A percentile compares a stretch with the other conserved stretches of the same genome.
Evolutionary conservation across 2,329 filamentous ascomycete species (phyloP).

Genomic region (Xylaria sp.): DNA sequence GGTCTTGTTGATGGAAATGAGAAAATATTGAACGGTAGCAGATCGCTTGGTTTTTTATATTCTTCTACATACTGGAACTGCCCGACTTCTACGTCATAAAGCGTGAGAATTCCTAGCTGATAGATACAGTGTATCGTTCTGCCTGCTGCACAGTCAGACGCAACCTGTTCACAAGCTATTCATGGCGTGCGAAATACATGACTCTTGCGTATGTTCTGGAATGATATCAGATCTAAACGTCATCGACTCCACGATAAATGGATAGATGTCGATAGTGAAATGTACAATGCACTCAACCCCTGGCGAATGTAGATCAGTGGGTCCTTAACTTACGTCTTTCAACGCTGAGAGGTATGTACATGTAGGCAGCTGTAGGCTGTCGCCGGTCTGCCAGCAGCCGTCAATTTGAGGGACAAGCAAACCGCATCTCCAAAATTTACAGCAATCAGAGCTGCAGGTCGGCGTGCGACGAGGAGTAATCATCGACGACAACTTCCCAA

Average conservation of each 20-base stretch:
- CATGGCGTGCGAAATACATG: conserved; percentile 15
- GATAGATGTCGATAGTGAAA: conserved; percentile 3
- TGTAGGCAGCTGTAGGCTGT: neutral
- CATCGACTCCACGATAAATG: conserved; percentile 32
- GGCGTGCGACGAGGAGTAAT: conserved; percentile 18
- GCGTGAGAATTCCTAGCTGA: neutral
- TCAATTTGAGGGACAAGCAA: neutral
- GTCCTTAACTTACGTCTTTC: neutral
- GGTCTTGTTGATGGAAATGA: conserved; percentile 2
- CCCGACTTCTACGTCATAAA: conserved; percentile 39
- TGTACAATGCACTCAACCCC: neutral
- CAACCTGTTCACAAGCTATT: conserved; percentile 1
- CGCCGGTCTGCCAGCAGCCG: conserved; percentile 14
- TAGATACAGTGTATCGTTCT: conserved; percentile 14
- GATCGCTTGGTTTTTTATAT: neutral
- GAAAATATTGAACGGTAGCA: neutral
- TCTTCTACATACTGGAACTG: neutral
- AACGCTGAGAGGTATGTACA: too few species aligned
- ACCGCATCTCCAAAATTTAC: conserved; percentile 41
- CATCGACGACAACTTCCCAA: conserved; percentile 25
- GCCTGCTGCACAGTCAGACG: neutral
- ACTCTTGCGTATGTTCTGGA: neutral
- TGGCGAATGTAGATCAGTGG: conserved; percentile 9
- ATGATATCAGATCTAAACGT: conserved; percentile 33
- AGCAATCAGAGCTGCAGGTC: conserved; percentile 16